These are phyloP conservation scores for Periconia sp. DNA, from an alignment of 2,329 filamentous ascomycete species.

Conservation along the genomic window DNA sequence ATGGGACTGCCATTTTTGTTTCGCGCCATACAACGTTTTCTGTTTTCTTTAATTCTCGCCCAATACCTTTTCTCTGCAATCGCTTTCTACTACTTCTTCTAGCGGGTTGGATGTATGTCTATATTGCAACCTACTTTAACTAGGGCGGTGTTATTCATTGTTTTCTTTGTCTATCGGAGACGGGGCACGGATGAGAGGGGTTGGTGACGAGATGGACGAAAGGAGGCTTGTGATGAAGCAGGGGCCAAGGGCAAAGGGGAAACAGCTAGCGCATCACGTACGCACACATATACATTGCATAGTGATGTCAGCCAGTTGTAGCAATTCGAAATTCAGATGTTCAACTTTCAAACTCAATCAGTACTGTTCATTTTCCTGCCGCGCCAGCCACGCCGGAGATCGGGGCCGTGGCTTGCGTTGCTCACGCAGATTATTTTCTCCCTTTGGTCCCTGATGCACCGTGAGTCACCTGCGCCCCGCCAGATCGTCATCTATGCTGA, in stretches of 20 bases:
- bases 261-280: constrained; percentile 1
- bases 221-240: background rate
- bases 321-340: constrained; percentile 16
- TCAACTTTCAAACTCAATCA: constrained; percentile 12
- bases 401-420: no score
- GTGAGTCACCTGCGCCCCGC: no score
- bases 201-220: background rate
- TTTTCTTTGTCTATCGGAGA: constrained; percentile 7
- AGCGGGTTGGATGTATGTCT: constrained; percentile 8
- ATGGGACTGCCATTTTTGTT: constrained; percentile 5
- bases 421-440: no score
- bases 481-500: no score
- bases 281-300: no score
- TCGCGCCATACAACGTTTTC: constrained; percentile 6
- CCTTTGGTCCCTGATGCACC: no score
- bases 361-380: no score
- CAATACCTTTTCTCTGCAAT: constrained; percentile 10
- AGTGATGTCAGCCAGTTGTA: no score
- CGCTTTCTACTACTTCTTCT: constrained; percentile 12
- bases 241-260: background rate
- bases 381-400: no score
- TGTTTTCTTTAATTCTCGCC: constrained; percentile 8
- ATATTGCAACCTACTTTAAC: constrained; percentile 7
- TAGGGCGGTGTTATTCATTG: constrained; percentile 16
- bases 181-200: background rate